These are phyloP conservation scores for Fusarium tricinctum DNA, from an alignment of 2,329 filamentous ascomycete species.

Conservation along the genomic window DNA sequence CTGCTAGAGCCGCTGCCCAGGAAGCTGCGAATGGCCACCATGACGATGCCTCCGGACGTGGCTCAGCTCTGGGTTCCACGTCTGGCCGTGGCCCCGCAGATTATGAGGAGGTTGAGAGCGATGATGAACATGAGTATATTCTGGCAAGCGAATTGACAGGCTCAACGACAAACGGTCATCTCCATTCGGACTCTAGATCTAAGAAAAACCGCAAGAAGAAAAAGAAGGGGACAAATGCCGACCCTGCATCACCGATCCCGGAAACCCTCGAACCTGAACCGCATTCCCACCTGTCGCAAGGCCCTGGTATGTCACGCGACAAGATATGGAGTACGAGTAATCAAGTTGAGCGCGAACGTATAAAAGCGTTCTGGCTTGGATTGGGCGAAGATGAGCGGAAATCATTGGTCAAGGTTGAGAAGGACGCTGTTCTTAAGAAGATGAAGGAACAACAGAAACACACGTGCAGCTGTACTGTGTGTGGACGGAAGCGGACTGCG, in stretches of 20 bases:
- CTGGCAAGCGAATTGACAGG: conserved; percentile 54
- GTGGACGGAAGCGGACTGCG: conserved; percentile 93
- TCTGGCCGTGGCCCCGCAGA: conserved; percentile 53
- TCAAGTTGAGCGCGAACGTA: conserved; percentile 93
- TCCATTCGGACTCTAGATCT: conserved; percentile 56
- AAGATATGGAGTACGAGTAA: conserved; percentile 99
- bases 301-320: conserved; percentile 73
- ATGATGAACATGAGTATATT: conserved; percentile 65
- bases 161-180: conserved; percentile 51
- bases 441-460: conserved; percentile 99
- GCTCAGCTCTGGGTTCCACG: conserved; percentile 41
- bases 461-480: conserved; percentile 97
- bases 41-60: conserved; percentile 49
- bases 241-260: conserved; percentile 40
- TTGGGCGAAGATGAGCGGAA: conserved; percentile 95
- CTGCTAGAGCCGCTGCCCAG: conserved; percentile 72
- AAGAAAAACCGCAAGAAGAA: conserved; percentile 80
- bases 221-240: conserved; percentile 62
- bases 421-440: conserved; percentile 96
- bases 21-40: conserved; percentile 59
- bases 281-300: conserved; percentile 51
- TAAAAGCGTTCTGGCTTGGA: conserved; percentile 98
- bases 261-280: conserved; percentile 36
- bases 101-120: conserved; percentile 68
- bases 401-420: conserved; percentile 96